Evolutionary conservation across 306 rosid species (phyloP).

Genomic region (Castanea sativa): DNA sequence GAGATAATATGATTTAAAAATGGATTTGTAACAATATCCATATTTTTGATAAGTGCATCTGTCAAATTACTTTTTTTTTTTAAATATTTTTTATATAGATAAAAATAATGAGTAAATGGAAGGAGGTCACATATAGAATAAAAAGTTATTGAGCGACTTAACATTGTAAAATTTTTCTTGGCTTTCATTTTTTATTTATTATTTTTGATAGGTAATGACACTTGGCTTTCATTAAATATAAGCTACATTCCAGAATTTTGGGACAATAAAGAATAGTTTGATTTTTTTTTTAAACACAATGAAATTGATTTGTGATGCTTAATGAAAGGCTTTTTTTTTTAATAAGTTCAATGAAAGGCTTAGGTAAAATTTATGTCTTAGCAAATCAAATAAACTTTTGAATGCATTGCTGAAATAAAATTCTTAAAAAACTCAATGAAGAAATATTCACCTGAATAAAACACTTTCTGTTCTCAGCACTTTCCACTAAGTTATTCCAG

Average conservation of each 20-base stretch:
- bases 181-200: not conserved
- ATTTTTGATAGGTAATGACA: not conserved
- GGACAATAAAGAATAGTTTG: not conserved
- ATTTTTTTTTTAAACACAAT: not conserved
- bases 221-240: not conserved
- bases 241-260: not conserved
- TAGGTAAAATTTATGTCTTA: not conserved
- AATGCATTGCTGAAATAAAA: conserved; percentile 10
- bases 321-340: not conserved
- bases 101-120: too few species aligned
- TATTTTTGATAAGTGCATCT: too few species aligned
- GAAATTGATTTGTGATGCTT: conserved; percentile 1
- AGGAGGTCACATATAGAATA: too few species aligned
- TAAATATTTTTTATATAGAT: too few species aligned
- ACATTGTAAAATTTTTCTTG: too few species aligned
- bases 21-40: too few species aligned
- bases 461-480: conserved; percentile 64
- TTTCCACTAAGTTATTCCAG: conserved; percentile 84
- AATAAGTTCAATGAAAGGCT: not conserved
- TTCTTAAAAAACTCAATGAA: conserved; percentile 4
- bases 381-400: not conserved
- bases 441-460: conserved; percentile 55
- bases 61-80: too few species aligned
- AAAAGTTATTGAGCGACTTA: too few species aligned
- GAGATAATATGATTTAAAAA: too few species aligned